Evolutionary conservation across 2,329 filamentous ascomycete genomes (phyloP).

Genomic region (Colletotrichum tropicicola): DNA sequence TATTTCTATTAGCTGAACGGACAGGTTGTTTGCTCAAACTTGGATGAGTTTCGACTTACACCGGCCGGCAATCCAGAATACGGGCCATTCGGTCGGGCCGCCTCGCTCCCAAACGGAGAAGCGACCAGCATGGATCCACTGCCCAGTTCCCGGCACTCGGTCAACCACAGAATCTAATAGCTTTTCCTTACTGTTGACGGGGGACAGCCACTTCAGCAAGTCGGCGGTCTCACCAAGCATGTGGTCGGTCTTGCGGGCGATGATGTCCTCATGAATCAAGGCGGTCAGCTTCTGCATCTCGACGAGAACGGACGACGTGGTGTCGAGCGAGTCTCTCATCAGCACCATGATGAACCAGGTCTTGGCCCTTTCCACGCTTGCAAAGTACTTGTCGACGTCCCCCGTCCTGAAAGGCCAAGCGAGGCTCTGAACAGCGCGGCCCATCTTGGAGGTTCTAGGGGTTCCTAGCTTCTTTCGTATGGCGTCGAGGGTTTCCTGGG

Average conservation of each 20-base stretch:
- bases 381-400: slow-evolving; percentile 33
- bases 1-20: slow-evolving; percentile 18
- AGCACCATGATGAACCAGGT: slow-evolving; percentile 38
- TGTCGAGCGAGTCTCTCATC: slow-evolving; percentile 33
- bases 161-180: slow-evolving; percentile 20
- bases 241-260: slow-evolving; percentile 24
- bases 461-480: slow-evolving; percentile 30
- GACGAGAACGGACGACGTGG: slow-evolving; percentile 30
- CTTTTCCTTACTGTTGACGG: slow-evolving; percentile 31
- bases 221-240: slow-evolving; percentile 31
- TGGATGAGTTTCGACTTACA: too few relatives aligned
- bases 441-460: slow-evolving; percentile 25
- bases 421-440: slow-evolving; percentile 22
- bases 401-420: slow-evolving; percentile 34
- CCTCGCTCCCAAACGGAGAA: slow-evolving; percentile 31
- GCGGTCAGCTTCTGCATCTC: slow-evolving; percentile 33
- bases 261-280: slow-evolving; percentile 34
- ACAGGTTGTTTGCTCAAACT: background rate
- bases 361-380: slow-evolving; percentile 34
- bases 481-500: slow-evolving; percentile 32
- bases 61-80: slow-evolving; percentile 37
- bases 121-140: slow-evolving; percentile 31
- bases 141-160: slow-evolving; percentile 33
- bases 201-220: slow-evolving; percentile 33
- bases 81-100: slow-evolving; percentile 21